These are phyloP conservation scores for Teunomyces barrocoloradensis DNA, from an alignment of 805 yeast species.

Conservation along the genomic window DNA sequence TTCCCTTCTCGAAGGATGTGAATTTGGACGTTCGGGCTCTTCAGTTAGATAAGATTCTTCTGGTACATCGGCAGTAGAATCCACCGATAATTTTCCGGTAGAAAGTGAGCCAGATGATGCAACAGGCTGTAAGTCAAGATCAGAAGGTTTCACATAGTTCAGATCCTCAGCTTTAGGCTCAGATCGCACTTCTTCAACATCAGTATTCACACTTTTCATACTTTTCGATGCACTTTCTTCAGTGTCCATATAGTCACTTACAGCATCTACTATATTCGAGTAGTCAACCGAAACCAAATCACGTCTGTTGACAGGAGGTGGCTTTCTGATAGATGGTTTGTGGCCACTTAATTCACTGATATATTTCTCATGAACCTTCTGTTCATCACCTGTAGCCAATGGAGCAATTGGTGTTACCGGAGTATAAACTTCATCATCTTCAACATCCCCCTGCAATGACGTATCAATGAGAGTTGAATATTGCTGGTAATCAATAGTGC, in stretches of 20 bases:
- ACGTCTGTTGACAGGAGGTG: conserved; percentile 24
- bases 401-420: conserved; percentile 25
- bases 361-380: conserved; percentile 22
- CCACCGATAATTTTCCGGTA: conserved; percentile 17
- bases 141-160: conserved; percentile 1
- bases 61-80: neutral
- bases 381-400: conserved; percentile 18
- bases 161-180: neutral
- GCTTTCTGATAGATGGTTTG: conserved; percentile 35
- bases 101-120: conserved; percentile 15
- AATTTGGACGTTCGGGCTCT: neutral
- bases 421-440: conserved; percentile 8
- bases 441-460: conserved; percentile 22
- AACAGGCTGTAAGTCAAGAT: conserved; percentile 10
- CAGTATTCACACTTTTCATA: conserved; percentile 1
- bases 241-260: conserved; percentile 26
- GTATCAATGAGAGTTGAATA: conserved; percentile 11
- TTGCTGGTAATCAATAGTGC: neutral
- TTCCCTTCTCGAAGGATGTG: conserved; percentile 20
- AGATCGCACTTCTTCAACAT: conserved; percentile 4
- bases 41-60: neutral
- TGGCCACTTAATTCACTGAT: conserved; percentile 23
- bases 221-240: conserved; percentile 11
- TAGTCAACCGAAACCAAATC: conserved; percentile 27
- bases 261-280: conserved; percentile 30